These are phyloP conservation scores for Fusarium brevicatenulatum DNA, from an alignment of 2,329 filamentous ascomycete genomes.

Conservation along the genomic window DNA sequence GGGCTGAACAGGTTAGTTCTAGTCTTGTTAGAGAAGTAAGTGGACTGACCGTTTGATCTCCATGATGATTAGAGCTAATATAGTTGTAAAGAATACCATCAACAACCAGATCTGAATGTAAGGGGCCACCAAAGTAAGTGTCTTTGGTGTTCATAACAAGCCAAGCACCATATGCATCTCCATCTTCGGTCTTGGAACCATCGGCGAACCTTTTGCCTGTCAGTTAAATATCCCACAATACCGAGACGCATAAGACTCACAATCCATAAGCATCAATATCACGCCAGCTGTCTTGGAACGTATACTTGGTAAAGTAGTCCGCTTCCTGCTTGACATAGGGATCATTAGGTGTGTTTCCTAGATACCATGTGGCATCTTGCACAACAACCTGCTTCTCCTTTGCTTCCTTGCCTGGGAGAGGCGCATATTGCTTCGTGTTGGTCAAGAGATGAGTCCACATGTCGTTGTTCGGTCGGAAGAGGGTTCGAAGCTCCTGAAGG, in stretches of 20 bases:
- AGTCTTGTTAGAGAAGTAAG: rapidly evolving
- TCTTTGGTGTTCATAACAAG: conserved; percentile 72
- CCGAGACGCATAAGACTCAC: conserved; percentile 17
- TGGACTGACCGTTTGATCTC: conserved; percentile 59
- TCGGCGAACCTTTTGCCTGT: conserved; percentile 46
- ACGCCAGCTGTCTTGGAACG: conserved; percentile 67
- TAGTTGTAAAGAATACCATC: conserved; percentile 76
- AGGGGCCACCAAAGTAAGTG: conserved; percentile 69
- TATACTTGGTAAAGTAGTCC: conserved; percentile 75
- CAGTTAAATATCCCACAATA: not conserved
- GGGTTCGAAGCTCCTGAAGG: conserved; percentile 68
- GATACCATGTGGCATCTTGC: conserved; percentile 72
- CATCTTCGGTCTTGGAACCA: conserved; percentile 56
- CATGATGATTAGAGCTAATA: conserved; percentile 70
- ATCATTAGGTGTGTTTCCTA: conserved; percentile 64
- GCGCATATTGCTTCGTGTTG: conserved; percentile 64
- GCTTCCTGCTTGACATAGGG: conserved; percentile 65
- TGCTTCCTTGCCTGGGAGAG: conserved; percentile 51
- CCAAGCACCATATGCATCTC: conserved; percentile 68
- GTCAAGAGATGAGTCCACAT: conserved; percentile 73
- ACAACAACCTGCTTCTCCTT: conserved; percentile 59
- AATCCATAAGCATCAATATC: conserved; percentile 67
- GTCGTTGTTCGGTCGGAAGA: conserved; percentile 68
- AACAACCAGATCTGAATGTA: conserved; percentile 71
- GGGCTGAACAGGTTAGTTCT: conserved; percentile 48